Conservation (phyloP, 148 eudicot genomes). For the Rhododendron kiyosumense region DNA sequence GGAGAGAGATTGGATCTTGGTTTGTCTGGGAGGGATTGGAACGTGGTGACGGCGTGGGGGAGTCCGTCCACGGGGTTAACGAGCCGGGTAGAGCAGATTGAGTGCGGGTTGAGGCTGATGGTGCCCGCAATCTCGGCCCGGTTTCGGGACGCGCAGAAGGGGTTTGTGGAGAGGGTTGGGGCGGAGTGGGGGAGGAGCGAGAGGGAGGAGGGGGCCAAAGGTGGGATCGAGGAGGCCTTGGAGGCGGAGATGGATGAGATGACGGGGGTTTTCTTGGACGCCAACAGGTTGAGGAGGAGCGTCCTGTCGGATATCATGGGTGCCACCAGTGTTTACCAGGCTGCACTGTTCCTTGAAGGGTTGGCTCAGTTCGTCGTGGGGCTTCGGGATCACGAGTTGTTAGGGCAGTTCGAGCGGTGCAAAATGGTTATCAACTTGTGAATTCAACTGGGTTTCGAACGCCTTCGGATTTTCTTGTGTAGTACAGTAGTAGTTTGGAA, state of each 20-base stretch:
- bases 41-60: slow-evolving; percentile 47
- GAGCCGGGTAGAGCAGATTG: slow-evolving; percentile 56
- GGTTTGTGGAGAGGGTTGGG: slow-evolving; percentile 39
- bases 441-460: slow-evolving; percentile 10
- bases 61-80: slow-evolving; percentile 30
- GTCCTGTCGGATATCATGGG: slow-evolving; percentile 67
- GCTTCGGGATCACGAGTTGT: slow-evolving; percentile 45
- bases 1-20: not conserved
- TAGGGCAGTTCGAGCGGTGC: slow-evolving; percentile 36
- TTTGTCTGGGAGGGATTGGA: not conserved
- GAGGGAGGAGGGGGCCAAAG: slow-evolving; percentile 12
- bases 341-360: slow-evolving; percentile 63
- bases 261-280: slow-evolving; percentile 67
- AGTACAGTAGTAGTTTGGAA: not conserved
- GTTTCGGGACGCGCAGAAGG: slow-evolving; percentile 48
- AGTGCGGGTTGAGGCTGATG: slow-evolving; percentile 77
- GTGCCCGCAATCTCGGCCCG: slow-evolving; percentile 61
- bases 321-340: slow-evolving; percentile 58
- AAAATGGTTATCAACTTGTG: slow-evolving; percentile 30
- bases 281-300: slow-evolving; percentile 70
- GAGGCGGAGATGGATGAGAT: slow-evolving; percentile 55
- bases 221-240: slow-evolving; percentile 30
- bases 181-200: slow-evolving; percentile 29
- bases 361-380: slow-evolving; percentile 78
- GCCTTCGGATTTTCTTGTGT: not conserved